Evolutionary conservation across 129 eudicot genomes (phyloP).

Genomic region (Helianthus tuberosus): DNA sequence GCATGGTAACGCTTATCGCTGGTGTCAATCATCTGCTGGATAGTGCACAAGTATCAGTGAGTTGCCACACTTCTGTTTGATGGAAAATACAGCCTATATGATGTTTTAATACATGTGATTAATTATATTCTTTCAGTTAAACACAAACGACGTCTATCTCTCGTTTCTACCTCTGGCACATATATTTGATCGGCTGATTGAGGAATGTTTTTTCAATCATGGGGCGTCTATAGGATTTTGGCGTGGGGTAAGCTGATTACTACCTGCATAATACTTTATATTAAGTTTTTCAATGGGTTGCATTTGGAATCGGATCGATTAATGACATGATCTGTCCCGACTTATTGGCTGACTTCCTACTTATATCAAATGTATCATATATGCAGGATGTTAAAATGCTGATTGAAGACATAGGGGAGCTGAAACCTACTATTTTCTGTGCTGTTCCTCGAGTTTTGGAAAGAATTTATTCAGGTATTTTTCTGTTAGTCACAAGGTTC

Average conservation of each 20-base stretch:
- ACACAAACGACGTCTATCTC: conserved; percentile 66
- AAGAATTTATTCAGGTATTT: conserved; percentile 78
- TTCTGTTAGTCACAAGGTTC: background rate
- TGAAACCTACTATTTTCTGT: conserved; percentile 91
- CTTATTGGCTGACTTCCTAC: too few relatives aligned
- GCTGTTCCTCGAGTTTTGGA: conserved; percentile 98
- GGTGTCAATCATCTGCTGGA: conserved; percentile 67
- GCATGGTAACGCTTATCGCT: conserved; percentile 76
- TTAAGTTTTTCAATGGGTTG: too few relatives aligned
- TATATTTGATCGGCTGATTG: conserved; percentile 92
- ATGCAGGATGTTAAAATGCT: conserved; percentile 84
- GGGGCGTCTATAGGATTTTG: conserved; percentile 96
- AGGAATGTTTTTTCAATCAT: conserved; percentile 78
- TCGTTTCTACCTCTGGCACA: conserved; percentile 98
- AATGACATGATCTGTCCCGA: too few relatives aligned
- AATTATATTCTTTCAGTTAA: conserved; percentile 46
- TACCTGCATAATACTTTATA: background rate
- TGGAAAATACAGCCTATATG: background rate
- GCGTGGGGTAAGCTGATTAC: conserved; percentile 89
- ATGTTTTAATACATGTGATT: conserved; percentile 6
- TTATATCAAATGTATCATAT: background rate
- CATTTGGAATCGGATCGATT: too few relatives aligned
- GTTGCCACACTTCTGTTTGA: conserved; percentile 21
- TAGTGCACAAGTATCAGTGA: conserved; percentile 69
- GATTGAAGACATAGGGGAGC: conserved; percentile 80